Evolutionary conservation across 179 eudicot species (phyloP), one percentile per base, ranked within the genome.

Genomic region (Dionaea muscipula): DNA sequence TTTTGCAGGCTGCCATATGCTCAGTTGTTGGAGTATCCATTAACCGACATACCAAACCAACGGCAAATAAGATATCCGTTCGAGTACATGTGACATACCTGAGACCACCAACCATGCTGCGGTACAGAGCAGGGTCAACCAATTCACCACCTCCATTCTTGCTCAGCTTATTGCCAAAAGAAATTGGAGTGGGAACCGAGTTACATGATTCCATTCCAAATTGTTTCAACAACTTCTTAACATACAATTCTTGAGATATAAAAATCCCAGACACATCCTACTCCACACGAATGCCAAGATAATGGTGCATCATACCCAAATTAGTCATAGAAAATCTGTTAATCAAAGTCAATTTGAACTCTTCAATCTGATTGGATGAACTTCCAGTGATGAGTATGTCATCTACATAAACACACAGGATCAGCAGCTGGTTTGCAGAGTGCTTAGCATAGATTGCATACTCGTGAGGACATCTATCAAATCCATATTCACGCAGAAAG

Each of bases 11-110:
- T 3, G 6, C 14, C 15, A 2, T 3, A 25, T 39, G 60, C 9
- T 17, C 8, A 1, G 2, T 26, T 10, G n/a, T 39, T 4, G 48
- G 60, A 12, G 9, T 16, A 16, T 56, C 33, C 49, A 56, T 56
- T 7, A 39, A 56, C 0, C 49, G 16, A 11, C 60, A 39, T 2
- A 43, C 16, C 23, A 56, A 4, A 4, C 60, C 36, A 21, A 56
- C 60, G 13, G 18, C 14, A n/a, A 4, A 56, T 12, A 31, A 10
- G 15, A 56, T 2, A 41, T 56, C 49, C 3, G 31, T 0, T 24
- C 49, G 19, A n/a, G 31, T 56, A 28, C 13, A n/a, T 10, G n/a
- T 4, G n/a, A 56, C n/a, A 23, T 56, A 56, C 20, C 47, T 56
- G 18, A 56, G 9, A 28, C 49, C 2, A 3, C 60, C 48, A 15